These are phyloP conservation scores for Talaromyces amestolkiae DNA, from an alignment of 2,329 filamentous ascomycete species.

Conservation along the genomic window DNA sequence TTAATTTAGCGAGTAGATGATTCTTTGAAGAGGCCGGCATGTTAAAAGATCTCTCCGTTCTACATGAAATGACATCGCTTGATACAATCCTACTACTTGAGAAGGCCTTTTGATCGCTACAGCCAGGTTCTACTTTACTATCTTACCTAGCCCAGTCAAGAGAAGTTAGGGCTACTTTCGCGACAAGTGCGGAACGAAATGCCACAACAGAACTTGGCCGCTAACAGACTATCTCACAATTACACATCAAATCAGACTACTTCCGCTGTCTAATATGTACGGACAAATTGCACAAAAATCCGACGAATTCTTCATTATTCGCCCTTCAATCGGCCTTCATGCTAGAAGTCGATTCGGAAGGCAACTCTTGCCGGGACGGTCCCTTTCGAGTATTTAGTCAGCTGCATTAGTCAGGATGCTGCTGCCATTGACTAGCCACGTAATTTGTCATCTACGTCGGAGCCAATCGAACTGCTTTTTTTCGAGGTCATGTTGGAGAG, in stretches of 20 bases:
- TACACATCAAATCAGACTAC: not conserved
- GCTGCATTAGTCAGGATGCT: not conserved
- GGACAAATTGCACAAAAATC: not conserved
- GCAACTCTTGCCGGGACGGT: not conserved
- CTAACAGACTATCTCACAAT: not conserved
- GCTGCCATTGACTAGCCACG: no score
- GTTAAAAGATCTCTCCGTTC: no score
- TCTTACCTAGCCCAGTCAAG: no score
- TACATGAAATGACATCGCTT: no score
- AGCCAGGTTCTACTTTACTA: no score
- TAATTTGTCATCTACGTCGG: not conserved
- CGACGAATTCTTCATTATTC: not conserved
- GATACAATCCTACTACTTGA: no score
- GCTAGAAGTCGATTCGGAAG: not conserved
- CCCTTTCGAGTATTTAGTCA: not conserved
- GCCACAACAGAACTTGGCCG: not conserved
- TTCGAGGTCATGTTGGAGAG: not conserved
- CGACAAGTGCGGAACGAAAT: no score
- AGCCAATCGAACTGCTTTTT: not conserved
- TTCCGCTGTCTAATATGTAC: not conserved
- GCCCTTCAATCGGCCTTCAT: not conserved
- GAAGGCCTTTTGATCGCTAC: no score
- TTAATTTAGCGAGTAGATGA: no score
- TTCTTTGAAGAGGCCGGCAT: no score
- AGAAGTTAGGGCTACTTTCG: not conserved